Evolutionary conservation across 164 flowering plant genomes (phyloP).

Genomic region (Piper longum): DNA sequence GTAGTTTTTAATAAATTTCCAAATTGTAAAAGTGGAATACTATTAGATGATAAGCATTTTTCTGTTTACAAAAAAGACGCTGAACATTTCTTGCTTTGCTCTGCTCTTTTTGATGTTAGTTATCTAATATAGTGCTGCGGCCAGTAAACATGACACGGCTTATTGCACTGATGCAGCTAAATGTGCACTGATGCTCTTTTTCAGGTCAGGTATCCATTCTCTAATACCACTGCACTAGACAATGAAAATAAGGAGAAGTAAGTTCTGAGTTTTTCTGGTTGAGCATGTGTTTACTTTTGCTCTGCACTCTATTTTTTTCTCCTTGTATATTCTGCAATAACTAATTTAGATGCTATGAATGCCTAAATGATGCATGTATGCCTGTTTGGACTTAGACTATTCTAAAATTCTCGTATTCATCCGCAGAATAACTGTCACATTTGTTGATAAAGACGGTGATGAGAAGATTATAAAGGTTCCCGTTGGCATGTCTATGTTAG

Average conservation of each 20-base stretch:
- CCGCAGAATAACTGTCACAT: slow-evolving; percentile 76
- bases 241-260: slow-evolving; percentile 2
- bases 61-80: neutral
- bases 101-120: neutral
- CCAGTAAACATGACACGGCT: neutral
- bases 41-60: neutral
- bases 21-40: neutral
- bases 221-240: neutral
- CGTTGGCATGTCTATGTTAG: slow-evolving; percentile 85
- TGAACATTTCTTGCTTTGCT: neutral
- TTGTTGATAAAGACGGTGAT: slow-evolving; percentile 78
- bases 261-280: neutral
- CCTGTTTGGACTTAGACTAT: neutral
- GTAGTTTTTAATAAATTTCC: neutral
- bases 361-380: no score
- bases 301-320: no score
- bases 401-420: no score
- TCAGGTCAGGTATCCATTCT: neutral
- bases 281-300: neutral
- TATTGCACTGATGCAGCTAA: neutral
- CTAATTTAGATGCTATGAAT: neutral
- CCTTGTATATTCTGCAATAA: no score
- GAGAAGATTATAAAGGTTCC: slow-evolving; percentile 76
- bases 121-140: neutral
- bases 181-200: neutral